Conservation (phyloP, 495 filamentous ascomycete species). For the Aspergillus funiculosus region DNA sequence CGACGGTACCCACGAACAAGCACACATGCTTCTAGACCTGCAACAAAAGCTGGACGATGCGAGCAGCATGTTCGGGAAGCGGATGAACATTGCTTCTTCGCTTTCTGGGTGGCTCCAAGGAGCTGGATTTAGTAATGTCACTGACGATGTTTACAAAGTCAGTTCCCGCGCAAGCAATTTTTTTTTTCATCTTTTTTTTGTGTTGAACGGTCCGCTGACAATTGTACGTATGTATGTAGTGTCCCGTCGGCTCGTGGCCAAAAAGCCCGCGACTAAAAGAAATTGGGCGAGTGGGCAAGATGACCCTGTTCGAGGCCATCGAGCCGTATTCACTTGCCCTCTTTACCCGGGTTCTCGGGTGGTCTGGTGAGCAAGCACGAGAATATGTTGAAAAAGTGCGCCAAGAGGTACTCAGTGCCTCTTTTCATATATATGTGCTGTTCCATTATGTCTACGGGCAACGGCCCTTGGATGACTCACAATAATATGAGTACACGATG, state of each 20-base stretch:
- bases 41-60: conserved; percentile 26
- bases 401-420: conserved; percentile 26
- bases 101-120: conserved; percentile 26
- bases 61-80: conserved; percentile 36
- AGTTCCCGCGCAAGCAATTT: conserved; percentile 4
- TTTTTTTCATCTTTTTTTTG: not conserved
- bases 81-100: conserved; percentile 28
- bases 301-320: conserved; percentile 36
- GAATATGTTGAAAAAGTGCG: conserved; percentile 32
- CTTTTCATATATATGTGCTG: conserved; percentile 31
- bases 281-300: conserved; percentile 39
- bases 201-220: not conserved
- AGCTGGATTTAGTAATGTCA: conserved; percentile 33
- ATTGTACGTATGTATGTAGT: conserved; percentile 28
- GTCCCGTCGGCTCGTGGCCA: conserved; percentile 47
- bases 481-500: conserved; percentile 13
- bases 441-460: conserved; percentile 41
- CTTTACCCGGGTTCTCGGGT: conserved; percentile 51
- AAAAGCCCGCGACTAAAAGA: conserved; percentile 45
- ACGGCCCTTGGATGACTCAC: conserved; percentile 26
- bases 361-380: conserved; percentile 32
- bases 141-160: conserved; percentile 40
- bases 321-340: conserved; percentile 49
- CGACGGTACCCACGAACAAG: conserved; percentile 32
- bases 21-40: conserved; percentile 24